phyloP scores from a whole-genome alignment of 164 flowering plant genomes.

The Vitis rupestris region DNA sequence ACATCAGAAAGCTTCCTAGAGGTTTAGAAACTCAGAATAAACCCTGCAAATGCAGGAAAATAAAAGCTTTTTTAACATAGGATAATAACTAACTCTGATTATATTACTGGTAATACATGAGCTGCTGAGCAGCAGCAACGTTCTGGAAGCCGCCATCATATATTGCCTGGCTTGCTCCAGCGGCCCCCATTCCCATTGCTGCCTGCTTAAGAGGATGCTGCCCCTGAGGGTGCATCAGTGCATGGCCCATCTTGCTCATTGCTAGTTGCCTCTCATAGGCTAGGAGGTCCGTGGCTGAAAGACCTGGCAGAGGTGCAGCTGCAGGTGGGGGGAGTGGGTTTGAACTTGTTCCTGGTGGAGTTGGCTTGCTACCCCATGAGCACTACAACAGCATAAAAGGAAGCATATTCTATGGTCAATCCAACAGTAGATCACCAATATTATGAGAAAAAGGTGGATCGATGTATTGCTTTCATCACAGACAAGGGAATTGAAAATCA shows the following conservation, averaged over 20 bases:
- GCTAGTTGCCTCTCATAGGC: slow-evolving; percentile 89
- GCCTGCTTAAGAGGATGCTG: slow-evolving; percentile 71
- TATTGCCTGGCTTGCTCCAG: slow-evolving; percentile 78
- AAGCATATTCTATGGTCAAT: background rate
- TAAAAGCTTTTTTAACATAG: background rate
- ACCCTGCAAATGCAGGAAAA: slow-evolving; percentile 16
- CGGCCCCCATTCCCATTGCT: slow-evolving; percentile 59
- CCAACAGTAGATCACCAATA: background rate
- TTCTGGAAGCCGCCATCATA: slow-evolving; percentile 76
- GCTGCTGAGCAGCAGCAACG: slow-evolving; percentile 78
- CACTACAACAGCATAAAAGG: slow-evolving; percentile 45
- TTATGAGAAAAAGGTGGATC: too few species aligned
- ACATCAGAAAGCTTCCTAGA: slow-evolving; percentile 19
- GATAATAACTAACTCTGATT: background rate
- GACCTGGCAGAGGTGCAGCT: slow-evolving; percentile 61
- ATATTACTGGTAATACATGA: slow-evolving; percentile 75
- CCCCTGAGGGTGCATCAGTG: slow-evolving; percentile 63
- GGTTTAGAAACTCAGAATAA: slow-evolving; percentile 12
- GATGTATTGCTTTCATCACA: too few species aligned
- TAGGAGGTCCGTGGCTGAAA: slow-evolving; percentile 68
- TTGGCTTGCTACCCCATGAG: slow-evolving; percentile 99
- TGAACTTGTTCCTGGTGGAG: slow-evolving; percentile 88
- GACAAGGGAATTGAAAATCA: too few species aligned
- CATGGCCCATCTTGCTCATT: slow-evolving; percentile 82
- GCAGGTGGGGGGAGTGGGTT: slow-evolving; percentile 96